These are phyloP conservation scores for Thalassiosira sp. DNA, from an alignment of 352 stramenopile genomes.

Conservation along the genomic window DNA sequence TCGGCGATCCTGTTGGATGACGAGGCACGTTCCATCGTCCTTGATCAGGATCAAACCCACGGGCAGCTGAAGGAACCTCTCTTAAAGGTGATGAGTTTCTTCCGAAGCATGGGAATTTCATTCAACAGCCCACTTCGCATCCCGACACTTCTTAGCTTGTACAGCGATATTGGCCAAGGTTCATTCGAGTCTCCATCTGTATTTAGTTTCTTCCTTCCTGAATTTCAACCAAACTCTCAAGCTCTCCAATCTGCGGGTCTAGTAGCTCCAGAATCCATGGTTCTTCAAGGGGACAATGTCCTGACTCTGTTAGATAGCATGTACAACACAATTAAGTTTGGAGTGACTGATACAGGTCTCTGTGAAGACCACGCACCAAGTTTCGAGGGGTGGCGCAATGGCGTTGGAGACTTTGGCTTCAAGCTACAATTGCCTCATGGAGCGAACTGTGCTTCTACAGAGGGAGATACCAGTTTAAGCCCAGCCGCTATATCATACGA, in stretches of 20 bases:
- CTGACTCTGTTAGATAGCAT: slow-evolving; percentile 21
- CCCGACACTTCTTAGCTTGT: no score
- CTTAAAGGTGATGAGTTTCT: slow-evolving; percentile 48
- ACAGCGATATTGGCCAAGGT: slow-evolving; percentile 30
- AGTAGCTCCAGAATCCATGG: slow-evolving; percentile 16
- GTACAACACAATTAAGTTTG: slow-evolving; percentile 25
- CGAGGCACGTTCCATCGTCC: slow-evolving; percentile 42
- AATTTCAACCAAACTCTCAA: slow-evolving; percentile 31
- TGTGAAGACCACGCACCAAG: background rate
- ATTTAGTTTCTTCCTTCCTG: slow-evolving; percentile 61
- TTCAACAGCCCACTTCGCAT: no score
- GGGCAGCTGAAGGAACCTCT: slow-evolving; percentile 41
- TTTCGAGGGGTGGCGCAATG: slow-evolving; percentile 10
- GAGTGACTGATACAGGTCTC: no score
- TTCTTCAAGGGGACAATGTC: slow-evolving; percentile 6
- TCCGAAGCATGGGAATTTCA: no score
- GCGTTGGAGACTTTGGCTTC: background rate
- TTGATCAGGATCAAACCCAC: slow-evolving; percentile 54
- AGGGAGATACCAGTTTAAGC: slow-evolving; percentile 22
- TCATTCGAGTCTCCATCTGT: slow-evolving; percentile 33
- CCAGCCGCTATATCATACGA: slow-evolving; percentile 19
- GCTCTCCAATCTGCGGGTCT: slow-evolving; percentile 17
- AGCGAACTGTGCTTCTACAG: slow-evolving; percentile 4
- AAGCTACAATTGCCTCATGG: no score
- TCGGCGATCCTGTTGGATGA: slow-evolving; percentile 70